These are phyloP conservation scores for Aspergillus awamori DNA, from an alignment of 2,329 filamentous ascomycete genomes.

Conservation along the genomic window DNA sequence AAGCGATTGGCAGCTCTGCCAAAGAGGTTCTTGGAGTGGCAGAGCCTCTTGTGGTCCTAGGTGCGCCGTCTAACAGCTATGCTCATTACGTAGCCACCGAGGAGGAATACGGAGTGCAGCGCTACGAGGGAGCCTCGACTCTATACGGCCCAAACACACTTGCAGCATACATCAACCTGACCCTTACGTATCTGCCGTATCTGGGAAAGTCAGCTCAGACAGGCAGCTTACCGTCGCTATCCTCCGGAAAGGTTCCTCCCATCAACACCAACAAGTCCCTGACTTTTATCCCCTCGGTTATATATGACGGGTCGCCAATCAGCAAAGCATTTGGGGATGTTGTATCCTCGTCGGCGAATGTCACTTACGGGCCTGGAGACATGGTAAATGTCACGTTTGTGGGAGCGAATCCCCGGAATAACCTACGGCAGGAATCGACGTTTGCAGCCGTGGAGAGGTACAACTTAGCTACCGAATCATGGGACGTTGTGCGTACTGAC, in stretches of 20 bases:
- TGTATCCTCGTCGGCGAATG: constrained; percentile 52
- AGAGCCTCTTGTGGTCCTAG: constrained; percentile 75
- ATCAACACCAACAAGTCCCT: constrained; percentile 77
- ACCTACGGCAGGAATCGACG: constrained; percentile 75
- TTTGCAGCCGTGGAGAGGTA: constrained; percentile 75
- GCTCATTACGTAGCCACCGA: constrained; percentile 78
- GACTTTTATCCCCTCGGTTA: constrained; percentile 77
- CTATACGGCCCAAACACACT: constrained; percentile 82
- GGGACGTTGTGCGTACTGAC: constrained; percentile 72
- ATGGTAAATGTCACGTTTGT: constrained; percentile 71
- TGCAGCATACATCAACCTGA: constrained; percentile 84
- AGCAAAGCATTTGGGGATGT: constrained; percentile 73
- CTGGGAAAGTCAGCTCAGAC: constrained; percentile 54
- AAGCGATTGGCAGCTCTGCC: constrained; percentile 63
- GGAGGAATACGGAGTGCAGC: constrained; percentile 80
- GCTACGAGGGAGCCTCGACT: constrained; percentile 94
- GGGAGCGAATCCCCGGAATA: constrained; percentile 87
- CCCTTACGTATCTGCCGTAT: constrained; percentile 70
- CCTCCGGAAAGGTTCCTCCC: constrained; percentile 67
- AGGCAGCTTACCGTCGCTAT: constrained; percentile 47
- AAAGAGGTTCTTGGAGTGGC: constrained; percentile 53
- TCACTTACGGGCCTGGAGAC: constrained; percentile 63
- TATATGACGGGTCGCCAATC: constrained; percentile 69
- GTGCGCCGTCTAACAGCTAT: constrained; percentile 89
- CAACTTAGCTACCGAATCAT: constrained; percentile 50